Percentiles rank a stretch among this genome's conserved stretches.
phyloP scores from a whole-genome alignment of 2,329 filamentous ascomycete species.

The Hyphodiscus sp. region DNA sequence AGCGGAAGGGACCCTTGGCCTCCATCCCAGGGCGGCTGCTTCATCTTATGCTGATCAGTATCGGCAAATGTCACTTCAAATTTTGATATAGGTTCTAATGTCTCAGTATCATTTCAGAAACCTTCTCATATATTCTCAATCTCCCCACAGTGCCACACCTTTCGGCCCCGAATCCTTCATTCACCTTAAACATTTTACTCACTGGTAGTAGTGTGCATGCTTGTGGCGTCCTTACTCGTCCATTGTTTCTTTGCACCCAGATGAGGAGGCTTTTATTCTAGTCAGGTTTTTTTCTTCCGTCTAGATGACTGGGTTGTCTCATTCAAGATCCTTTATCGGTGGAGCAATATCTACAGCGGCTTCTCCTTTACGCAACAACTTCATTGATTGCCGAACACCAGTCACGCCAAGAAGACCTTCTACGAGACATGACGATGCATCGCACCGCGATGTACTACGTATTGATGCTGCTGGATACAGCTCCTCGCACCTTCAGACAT shows the following conservation, averaged over 20 bases:
- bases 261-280: too few relatives aligned
- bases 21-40: neutral
- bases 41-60: neutral
- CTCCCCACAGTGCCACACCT: neutral
- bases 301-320: slow-evolving; percentile 13
- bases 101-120: neutral
- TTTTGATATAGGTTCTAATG: neutral
- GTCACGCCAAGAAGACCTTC: slow-evolving; percentile 20
- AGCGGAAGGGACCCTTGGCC: neutral
- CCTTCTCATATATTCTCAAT: neutral
- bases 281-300: neutral
- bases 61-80: neutral
- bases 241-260: too few relatives aligned
- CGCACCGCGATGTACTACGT: slow-evolving; percentile 2
- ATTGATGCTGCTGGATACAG: slow-evolving; percentile 7
- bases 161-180: neutral
- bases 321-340: slow-evolving; percentile 14
- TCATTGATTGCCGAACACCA: slow-evolving; percentile 31
- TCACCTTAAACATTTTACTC: too few relatives aligned
- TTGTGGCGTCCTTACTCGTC: too few relatives aligned
- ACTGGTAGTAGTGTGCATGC: too few relatives aligned
- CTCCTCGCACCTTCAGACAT: slow-evolving; percentile 23
- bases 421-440: slow-evolving; percentile 1
- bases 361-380: slow-evolving; percentile 28
- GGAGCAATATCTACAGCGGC: slow-evolving; percentile 23